Conservation (phyloP, 2,329 filamentous ascomycete genomes). For the Penicillium glabrum region DNA sequence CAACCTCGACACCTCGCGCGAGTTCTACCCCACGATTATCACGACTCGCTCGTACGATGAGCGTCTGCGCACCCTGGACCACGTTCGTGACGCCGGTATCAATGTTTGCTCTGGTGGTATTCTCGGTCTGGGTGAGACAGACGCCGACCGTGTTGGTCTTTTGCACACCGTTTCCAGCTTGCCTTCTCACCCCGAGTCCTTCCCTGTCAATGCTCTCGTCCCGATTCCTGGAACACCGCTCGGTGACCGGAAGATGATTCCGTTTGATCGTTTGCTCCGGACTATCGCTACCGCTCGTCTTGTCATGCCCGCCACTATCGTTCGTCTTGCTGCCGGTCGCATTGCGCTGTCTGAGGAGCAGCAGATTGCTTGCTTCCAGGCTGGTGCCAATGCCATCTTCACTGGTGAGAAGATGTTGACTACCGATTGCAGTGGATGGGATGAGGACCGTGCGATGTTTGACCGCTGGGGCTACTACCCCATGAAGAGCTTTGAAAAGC, state of each 20-base stretch:
- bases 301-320: constrained; percentile 81
- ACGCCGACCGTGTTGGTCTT: constrained; percentile 77
- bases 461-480: constrained; percentile 76
- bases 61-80: constrained; percentile 72
- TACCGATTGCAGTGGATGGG: constrained; percentile 87
- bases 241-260: constrained; percentile 69
- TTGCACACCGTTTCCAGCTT: constrained; percentile 80
- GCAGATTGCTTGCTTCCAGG: constrained; percentile 85
- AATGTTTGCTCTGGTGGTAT: constrained; percentile 91
- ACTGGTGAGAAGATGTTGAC: constrained; percentile 96
- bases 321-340: constrained; percentile 80
- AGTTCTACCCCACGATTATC: constrained; percentile 85
- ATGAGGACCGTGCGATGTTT: constrained; percentile 83
- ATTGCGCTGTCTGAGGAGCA: constrained; percentile 85
- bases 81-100: constrained; percentile 83
- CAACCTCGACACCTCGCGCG: constrained; percentile 86
- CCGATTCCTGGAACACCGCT: constrained; percentile 88
- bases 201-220: constrained; percentile 87
- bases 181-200: constrained; percentile 80
- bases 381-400: constrained; percentile 91
- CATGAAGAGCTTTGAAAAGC: constrained; percentile 63
- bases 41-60: constrained; percentile 86
- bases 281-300: constrained; percentile 82
- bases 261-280: constrained; percentile 75
- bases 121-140: constrained; percentile 76